Base-by-base conservation (phyloP, 2,329 filamentous ascomycete species). In the Tolypocladium inflatum region DNA sequence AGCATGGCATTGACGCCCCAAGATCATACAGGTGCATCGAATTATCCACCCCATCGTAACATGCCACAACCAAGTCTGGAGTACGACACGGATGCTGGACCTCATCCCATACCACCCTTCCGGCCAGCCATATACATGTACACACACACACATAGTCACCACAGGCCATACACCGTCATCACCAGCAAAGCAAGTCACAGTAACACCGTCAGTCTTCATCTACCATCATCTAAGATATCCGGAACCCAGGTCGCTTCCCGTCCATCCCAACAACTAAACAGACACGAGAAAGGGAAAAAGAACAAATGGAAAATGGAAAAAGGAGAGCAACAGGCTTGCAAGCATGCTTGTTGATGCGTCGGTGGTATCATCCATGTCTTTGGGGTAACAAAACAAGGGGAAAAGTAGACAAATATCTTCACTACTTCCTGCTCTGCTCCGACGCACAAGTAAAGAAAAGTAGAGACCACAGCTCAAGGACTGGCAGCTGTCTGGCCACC, bases 331-430 rank as follows among this genome's bases (percentile, higher is more conserved):
- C 58, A 60, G 59, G 65, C 62, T 61, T n/a, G 61, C 62, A 67
- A 63, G 66, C 68, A 67, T 71, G 70, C 68, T 58, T 60, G 57
- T 70, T 58, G 65, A 70, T 71, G 72, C 69, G 69, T 71, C 68
- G 70, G 69, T 74, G 73, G 73, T 74, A 74, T 74, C 73, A 72
- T 74, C 71, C 71, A 70, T 73, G 66, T 70, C 62, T 67, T 68
- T 67, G 65, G 64, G 63, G 62, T 62, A 65, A 62, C 60, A 65
- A 69, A 68, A 65, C 61, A 65, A 62, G 61, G 58, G 50, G 57
- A 59, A 63, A 66, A 65, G 64, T 66, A 56, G 60, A 51, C 48
- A 33, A 13, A 52, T 35, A 35, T 52, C 30, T 35, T 52, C 19
- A 37, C 48, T 37, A 30, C 48, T 52, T n/a, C 30, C 19, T 52